phyloP scores from a whole-genome alignment of 768 basidiomycete genomes.

The Leccinum variicolor region DNA sequence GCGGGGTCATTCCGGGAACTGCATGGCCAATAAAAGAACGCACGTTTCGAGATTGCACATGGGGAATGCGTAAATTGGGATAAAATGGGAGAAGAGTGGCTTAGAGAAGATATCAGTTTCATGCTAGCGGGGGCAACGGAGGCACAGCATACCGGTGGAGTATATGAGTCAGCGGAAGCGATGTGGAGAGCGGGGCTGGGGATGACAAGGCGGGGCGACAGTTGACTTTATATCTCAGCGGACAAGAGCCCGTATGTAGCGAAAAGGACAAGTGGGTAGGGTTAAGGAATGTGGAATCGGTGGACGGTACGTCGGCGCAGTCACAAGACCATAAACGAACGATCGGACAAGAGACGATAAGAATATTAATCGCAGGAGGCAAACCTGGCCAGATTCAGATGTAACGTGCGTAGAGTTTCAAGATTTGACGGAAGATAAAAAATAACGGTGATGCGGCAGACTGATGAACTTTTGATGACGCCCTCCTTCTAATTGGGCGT shows the following conservation, averaged over 20 bases:
- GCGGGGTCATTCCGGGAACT: slow-evolving; percentile 24
- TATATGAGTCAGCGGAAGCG: slow-evolving; percentile 8
- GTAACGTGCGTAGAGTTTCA: slow-evolving; percentile 15
- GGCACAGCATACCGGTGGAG: slow-evolving; percentile 17
- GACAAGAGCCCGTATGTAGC: slow-evolving; percentile 15
- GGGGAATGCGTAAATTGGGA: slow-evolving; percentile 10
- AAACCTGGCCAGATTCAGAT: slow-evolving; percentile 3
- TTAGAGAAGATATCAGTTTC: slow-evolving; percentile 3
- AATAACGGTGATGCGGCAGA: slow-evolving; percentile 8
- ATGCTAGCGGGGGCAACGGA: background rate
- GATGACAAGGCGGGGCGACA: slow-evolving; percentile 9
- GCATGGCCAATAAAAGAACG: slow-evolving; percentile 20
- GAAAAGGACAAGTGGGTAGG: slow-evolving; percentile 12
- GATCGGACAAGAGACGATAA: slow-evolving; percentile 32
- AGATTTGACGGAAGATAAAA: slow-evolving; percentile 20
- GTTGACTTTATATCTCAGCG: slow-evolving; percentile 32
- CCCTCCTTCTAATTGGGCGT: background rate
- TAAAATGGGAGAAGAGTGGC: slow-evolving; percentile 7
- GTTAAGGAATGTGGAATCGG: slow-evolving; percentile 13
- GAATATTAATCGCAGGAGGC: slow-evolving; percentile 16
- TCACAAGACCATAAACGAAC: slow-evolving; percentile 31
- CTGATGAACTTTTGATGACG: slow-evolving; percentile 7
- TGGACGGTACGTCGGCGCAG: slow-evolving; percentile 9
- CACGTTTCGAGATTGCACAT: slow-evolving; percentile 63
- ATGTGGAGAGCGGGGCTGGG: slow-evolving; percentile 11